Percentiles rank a stretch among this genome's conserved stretches.
These are phyloP conservation scores for Glebionis coronaria DNA, from an alignment of 129 eudicot genomes.

Conservation along the genomic window DNA sequence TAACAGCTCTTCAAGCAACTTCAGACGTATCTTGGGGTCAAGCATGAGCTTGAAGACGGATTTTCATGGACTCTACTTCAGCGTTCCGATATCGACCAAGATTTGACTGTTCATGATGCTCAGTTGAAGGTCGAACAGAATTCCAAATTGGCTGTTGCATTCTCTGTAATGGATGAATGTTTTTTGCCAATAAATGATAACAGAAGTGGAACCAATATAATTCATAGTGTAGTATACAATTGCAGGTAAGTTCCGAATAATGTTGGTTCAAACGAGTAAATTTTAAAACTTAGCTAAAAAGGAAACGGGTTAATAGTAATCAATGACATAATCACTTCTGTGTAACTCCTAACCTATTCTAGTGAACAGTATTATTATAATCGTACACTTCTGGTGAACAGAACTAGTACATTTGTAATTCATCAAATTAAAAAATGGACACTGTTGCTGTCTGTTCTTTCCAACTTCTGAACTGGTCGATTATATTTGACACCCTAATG, in stretches of 20 bases:
- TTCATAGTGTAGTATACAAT: slow-evolving; percentile 66
- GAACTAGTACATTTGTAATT: neutral
- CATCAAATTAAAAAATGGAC: too few species aligned
- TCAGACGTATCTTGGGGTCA: slow-evolving; percentile 59
- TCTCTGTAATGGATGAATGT: slow-evolving; percentile 83
- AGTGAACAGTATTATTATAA: neutral
- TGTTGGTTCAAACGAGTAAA: slow-evolving; percentile 7
- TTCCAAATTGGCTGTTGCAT: slow-evolving; percentile 87
- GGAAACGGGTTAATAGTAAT: neutral
- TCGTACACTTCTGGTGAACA: too few species aligned
- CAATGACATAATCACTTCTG: neutral
- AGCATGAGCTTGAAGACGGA: slow-evolving; percentile 71
- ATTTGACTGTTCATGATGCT: slow-evolving; percentile 25
- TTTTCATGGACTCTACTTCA: slow-evolving; percentile 75
- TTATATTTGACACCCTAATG: too few species aligned
- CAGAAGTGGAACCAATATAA: slow-evolving; percentile 69
- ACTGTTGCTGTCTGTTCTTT: too few species aligned
- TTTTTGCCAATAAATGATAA: slow-evolving; percentile 74
- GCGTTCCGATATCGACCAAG: slow-evolving; percentile 48
- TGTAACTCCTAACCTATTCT: neutral
- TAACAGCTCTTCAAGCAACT: slow-evolving; percentile 58
- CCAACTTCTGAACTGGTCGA: too few species aligned
- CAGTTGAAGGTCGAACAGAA: slow-evolving; percentile 51
- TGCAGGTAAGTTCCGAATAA: slow-evolving; percentile 63
- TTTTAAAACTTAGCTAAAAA: neutral